These are phyloP conservation scores for Entomortierella lignicola DNA, from an alignment of 192 early-diverging fungal species.

Conservation along the genomic window DNA sequence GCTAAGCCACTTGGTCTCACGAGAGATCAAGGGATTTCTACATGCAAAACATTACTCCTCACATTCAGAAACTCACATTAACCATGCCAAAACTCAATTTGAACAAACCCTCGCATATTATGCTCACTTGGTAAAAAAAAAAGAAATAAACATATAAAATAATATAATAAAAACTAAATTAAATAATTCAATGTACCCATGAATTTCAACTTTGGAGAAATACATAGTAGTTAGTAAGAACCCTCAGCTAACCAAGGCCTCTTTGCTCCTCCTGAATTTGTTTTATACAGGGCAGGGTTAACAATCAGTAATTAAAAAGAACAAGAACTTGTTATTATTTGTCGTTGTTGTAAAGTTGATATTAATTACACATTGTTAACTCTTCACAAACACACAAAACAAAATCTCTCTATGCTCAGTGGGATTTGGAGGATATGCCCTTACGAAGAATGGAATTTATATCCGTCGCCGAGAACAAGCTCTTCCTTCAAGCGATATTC, in stretches of 20 bases:
- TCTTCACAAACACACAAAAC: not conserved
- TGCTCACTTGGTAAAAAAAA: slow-evolving; percentile 43
- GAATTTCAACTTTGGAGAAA: too few relatives aligned
- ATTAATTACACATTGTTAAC: not conserved
- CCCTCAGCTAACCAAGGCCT: too few relatives aligned
- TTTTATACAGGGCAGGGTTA: slow-evolving; percentile 8
- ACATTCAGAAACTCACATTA: not conserved
- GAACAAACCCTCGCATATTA: slow-evolving; percentile 54
- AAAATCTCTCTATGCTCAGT: slow-evolving; percentile 11
- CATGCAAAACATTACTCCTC: not conserved
- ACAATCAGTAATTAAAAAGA: not conserved
- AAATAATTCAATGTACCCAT: too few relatives aligned
- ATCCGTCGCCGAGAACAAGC: slow-evolving; percentile 33
- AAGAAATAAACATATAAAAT: not conserved
- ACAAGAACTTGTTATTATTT: too few relatives aligned
- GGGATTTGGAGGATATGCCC: slow-evolving; percentile 25
- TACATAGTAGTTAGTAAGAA: too few relatives aligned
- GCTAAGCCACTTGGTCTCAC: too few relatives aligned
- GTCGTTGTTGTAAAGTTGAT: not conserved
- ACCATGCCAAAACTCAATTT: slow-evolving; percentile 37
- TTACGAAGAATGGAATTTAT: slow-evolving; percentile 43
- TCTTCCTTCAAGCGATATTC: slow-evolving; percentile 23
- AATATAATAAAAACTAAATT: too few relatives aligned
- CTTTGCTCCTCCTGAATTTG: too few relatives aligned
- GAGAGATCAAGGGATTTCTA: too few relatives aligned